These are phyloP conservation scores for Arthonia radiata DNA, from an alignment of 495 filamentous ascomycete species.

Conservation along the genomic window DNA sequence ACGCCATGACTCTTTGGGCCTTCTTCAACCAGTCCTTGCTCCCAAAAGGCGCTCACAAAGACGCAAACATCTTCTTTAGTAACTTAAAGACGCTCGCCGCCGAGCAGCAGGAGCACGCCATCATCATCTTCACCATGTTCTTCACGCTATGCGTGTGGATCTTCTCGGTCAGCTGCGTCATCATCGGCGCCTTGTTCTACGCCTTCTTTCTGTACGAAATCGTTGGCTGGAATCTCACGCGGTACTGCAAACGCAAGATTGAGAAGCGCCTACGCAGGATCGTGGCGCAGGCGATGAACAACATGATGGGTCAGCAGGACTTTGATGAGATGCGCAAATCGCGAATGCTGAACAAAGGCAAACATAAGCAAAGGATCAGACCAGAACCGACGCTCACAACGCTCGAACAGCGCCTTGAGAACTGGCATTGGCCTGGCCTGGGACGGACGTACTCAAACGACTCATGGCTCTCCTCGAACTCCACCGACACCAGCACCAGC, in stretches of 20 bases:
- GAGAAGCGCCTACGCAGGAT: conserved; percentile 59
- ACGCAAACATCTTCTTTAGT: conserved; percentile 39
- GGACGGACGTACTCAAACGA: no score
- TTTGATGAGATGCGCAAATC: no score
- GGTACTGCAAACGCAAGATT: conserved; percentile 76
- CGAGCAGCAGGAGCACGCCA: conserved; percentile 45
- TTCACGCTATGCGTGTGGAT: conserved; percentile 84
- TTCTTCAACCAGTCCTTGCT: conserved; percentile 47
- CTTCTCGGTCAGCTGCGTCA: conserved; percentile 47
- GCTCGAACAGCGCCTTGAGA: no score
- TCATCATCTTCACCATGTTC: conserved; percentile 68
- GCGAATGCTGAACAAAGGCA: no score
- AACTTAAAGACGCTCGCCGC: conserved; percentile 49
- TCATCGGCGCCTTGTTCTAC: conserved; percentile 51
- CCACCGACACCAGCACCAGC: no score
- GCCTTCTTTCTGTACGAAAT: conserved; percentile 64
- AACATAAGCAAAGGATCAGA: no score
- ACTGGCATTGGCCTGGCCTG: no score
- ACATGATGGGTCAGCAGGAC: no score
- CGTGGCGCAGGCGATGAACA: no score
- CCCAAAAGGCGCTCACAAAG: conserved; percentile 26
- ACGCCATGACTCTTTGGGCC: conserved; percentile 65
- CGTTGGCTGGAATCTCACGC: conserved; percentile 63
- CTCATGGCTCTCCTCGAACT: no score
- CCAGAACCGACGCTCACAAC: no score